Percentiles rank a stretch among this genome's conserved stretches.
phyloP scores from a whole-genome alignment of 495 filamentous ascomycete genomes.

The Penicillium samsonianum region DNA sequence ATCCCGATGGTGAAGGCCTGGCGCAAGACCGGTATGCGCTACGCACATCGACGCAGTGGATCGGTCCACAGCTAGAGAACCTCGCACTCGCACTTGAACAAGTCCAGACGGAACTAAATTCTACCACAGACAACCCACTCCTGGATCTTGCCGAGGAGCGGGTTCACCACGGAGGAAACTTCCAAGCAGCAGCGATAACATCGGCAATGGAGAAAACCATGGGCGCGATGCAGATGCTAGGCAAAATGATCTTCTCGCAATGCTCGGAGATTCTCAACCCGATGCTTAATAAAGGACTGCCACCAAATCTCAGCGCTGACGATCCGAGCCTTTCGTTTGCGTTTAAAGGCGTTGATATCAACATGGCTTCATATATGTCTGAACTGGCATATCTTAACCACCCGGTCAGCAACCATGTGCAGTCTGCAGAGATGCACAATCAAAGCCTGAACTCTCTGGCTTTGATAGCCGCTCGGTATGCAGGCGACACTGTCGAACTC shows the following conservation, averaged over 20 bases:
- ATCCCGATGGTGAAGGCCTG: constrained; percentile 31
- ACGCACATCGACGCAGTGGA: constrained; percentile 64
- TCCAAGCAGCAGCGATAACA: constrained; percentile 60
- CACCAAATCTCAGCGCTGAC: constrained; percentile 58
- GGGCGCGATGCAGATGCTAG: constrained; percentile 55
- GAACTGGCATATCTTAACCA: constrained; percentile 54
- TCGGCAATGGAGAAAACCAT: constrained; percentile 66
- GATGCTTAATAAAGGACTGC: constrained; percentile 55
- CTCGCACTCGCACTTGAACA: constrained; percentile 56
- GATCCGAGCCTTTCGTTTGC: constrained; percentile 57
- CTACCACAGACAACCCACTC: constrained; percentile 64
- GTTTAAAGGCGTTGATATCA: constrained; percentile 63
- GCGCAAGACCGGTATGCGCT: constrained; percentile 62
- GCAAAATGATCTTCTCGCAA: constrained; percentile 59
- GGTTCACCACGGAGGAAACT: constrained; percentile 62
- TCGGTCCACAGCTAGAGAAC: constrained; percentile 64
- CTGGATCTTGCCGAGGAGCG: constrained; percentile 37
- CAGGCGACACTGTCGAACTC: constrained; percentile 56
- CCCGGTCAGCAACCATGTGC: constrained; percentile 52
- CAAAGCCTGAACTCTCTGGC: constrained; percentile 61
- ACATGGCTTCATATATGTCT: constrained; percentile 61
- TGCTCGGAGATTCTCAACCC: constrained; percentile 59
- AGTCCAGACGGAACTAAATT: constrained; percentile 58
- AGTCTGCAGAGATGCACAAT: constrained; percentile 58
- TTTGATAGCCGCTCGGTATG: constrained; percentile 54